Percentiles rank a stretch among this genome's conserved stretches.
Conservation (phyloP, 176 grass and related monocot species). For the Eragrostis nindensis region DNA sequence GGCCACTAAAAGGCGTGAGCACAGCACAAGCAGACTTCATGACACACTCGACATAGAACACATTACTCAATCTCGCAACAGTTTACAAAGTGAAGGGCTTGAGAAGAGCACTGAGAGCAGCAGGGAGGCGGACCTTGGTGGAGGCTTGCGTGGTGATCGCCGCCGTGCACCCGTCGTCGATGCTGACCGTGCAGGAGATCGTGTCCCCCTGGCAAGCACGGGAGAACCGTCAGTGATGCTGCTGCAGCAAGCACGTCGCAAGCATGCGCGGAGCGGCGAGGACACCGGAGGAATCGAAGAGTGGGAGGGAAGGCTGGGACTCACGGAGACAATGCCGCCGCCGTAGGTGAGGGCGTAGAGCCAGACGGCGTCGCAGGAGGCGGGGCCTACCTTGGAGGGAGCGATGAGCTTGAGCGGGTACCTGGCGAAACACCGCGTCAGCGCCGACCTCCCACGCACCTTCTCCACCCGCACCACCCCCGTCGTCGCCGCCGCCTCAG, state of each 20-base stretch:
- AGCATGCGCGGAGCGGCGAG: not conserved
- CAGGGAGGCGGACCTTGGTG: constrained; percentile 65
- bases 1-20: too few species aligned
- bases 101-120: not conserved
- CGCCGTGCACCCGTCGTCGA: constrained; percentile 71
- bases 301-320: not conserved
- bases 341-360: constrained; percentile 88
- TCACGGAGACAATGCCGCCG: constrained; percentile 96
- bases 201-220: constrained; percentile 62
- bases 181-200: constrained; percentile 60
- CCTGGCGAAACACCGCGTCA: constrained; percentile 78
- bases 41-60: not conserved
- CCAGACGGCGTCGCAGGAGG: constrained; percentile 62
- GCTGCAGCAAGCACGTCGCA: too few species aligned
- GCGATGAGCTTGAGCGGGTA: constrained; percentile 95
- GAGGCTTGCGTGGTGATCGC: constrained; percentile 88
- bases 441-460: constrained; percentile 68
- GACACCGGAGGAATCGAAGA: not conserved
- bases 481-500: constrained; percentile 36
- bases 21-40: too few species aligned
- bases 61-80: not conserved
- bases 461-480: constrained; percentile 76
- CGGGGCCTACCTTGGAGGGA: constrained; percentile 70
- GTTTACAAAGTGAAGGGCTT: not conserved
- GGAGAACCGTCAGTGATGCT: not conserved